Conservation (phyloP, 129 eudicot species). For the Flaveria robusta region DNA sequence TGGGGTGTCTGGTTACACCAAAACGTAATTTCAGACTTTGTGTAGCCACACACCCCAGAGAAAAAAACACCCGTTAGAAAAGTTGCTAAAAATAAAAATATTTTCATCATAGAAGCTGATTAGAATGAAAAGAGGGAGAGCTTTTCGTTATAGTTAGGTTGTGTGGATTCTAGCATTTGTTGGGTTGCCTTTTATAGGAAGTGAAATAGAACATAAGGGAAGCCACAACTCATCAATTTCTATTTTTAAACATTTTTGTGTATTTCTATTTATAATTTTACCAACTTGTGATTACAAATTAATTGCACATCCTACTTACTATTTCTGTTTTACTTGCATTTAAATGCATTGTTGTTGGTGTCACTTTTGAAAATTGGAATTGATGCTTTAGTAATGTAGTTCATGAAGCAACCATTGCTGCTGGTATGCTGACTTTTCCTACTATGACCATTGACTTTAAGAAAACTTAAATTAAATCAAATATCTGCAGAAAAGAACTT, state of each 20-base stretch:
- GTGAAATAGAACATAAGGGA: slow-evolving; percentile 22
- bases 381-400: not conserved
- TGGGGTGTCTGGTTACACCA: slow-evolving; percentile 81
- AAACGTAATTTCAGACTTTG: slow-evolving; percentile 35
- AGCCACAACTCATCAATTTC: slow-evolving; percentile 23
- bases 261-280: slow-evolving; percentile 4
- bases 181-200: slow-evolving; percentile 45
- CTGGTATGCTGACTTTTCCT: slow-evolving; percentile 52
- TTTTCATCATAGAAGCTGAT: slow-evolving; percentile 25
- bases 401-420: slow-evolving; percentile 44
- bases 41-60: slow-evolving; percentile 29
- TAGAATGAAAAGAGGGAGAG: slow-evolving; percentile 4
- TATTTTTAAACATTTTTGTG: slow-evolving; percentile 15
- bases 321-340: not conserved
- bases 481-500: not conserved
- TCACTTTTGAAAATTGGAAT: not conserved
- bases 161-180: slow-evolving; percentile 23
- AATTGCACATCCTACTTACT: not conserved
- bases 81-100: slow-evolving; percentile 28
- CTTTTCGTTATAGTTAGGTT: slow-evolving; percentile 16
- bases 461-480: not conserved
- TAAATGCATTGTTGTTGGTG: not conserved
- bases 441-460: not conserved
- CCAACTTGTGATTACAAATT: not conserved
- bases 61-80: slow-evolving; percentile 25